Percentiles rank a stretch among this genome's conserved stretches.
Conservation (phyloP, 73 alveolate species). For the Tetrahymena malaccensis region DNA sequence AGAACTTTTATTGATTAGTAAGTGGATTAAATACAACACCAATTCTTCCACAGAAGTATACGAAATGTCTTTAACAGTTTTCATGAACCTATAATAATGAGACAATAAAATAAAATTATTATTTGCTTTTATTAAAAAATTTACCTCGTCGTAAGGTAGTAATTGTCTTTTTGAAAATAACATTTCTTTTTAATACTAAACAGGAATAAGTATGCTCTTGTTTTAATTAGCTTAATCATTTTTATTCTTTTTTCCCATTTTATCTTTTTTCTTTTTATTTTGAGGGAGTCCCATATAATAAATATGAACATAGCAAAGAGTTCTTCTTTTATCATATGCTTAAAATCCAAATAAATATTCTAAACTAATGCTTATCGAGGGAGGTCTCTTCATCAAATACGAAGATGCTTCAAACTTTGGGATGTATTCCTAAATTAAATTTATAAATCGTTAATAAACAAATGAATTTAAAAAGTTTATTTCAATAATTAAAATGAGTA, state of each 20-base stretch:
- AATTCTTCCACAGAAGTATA: constrained; percentile 67
- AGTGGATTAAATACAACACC: constrained; percentile 76
- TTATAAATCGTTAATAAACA: too few species aligned
- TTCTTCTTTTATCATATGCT: constrained; percentile 58
- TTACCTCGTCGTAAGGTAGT: constrained; percentile 35
- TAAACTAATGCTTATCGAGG: constrained; percentile 56
- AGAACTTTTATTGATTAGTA: constrained; percentile 67
- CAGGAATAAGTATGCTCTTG: neutral
- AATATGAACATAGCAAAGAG: constrained; percentile 59
- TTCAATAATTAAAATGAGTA: too few species aligned
- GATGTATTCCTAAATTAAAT: neutral
- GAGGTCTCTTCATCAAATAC: constrained; percentile 43
- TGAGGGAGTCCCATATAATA: constrained; percentile 1
- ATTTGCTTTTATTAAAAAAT: neutral
- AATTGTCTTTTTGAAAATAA: neutral
- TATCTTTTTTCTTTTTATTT: neutral
- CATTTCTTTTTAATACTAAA: neutral
- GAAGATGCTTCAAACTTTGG: constrained; percentile 4
- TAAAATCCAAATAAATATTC: constrained; percentile 72
- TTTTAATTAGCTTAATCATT: neutral
- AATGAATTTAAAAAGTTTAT: too few species aligned
- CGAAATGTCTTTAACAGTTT: constrained; percentile 64
- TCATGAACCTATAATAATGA: neutral
- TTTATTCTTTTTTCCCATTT: neutral
- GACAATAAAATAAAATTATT: neutral